A percentile compares a stretch with the other conserved stretches of the same genome.
Evolutionary conservation across 2,329 filamentous ascomycete species (phyloP).

Genomic region (Fusarium lateritium): DNA sequence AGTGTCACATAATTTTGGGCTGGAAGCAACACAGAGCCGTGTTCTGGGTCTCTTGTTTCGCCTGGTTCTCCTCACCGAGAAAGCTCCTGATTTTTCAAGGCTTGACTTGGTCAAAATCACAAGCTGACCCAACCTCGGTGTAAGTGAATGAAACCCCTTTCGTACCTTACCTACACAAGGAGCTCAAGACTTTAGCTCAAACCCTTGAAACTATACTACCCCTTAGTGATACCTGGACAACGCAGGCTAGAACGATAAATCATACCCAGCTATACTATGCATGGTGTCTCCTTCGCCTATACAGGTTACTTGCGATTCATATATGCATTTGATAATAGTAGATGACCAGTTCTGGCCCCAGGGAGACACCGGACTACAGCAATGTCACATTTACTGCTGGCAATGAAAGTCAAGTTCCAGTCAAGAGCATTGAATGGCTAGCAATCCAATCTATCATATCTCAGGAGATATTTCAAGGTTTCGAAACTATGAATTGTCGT

Average conservation of each 20-base stretch:
- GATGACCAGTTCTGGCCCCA: no score
- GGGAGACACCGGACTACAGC: background rate
- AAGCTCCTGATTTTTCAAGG: no score
- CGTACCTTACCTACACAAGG: background rate
- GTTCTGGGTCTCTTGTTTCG: no score
- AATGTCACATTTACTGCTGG: background rate
- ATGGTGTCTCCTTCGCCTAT: no score
- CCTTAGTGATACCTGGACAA: background rate
- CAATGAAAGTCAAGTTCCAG: background rate
- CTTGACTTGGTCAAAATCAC: no score
- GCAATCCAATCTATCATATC: background rate
- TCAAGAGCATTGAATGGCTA: background rate
- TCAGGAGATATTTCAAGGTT: background rate
- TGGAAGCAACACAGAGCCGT: no score
- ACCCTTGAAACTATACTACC: background rate
- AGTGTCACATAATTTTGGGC: no score
- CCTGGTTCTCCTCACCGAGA: no score
- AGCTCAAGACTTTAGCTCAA: constrained; percentile 1
- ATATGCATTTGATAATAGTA: no score
- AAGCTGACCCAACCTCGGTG: no score
- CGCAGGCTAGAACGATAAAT: background rate
- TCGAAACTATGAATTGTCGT: constrained; percentile 6
- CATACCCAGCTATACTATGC: no score
- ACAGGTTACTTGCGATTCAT: no score
- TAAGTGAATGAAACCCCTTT: constrained; percentile 10